phyloP scores from a whole-genome alignment of 2,329 filamentous ascomycete species.

The Huntiella decipiens region DNA sequence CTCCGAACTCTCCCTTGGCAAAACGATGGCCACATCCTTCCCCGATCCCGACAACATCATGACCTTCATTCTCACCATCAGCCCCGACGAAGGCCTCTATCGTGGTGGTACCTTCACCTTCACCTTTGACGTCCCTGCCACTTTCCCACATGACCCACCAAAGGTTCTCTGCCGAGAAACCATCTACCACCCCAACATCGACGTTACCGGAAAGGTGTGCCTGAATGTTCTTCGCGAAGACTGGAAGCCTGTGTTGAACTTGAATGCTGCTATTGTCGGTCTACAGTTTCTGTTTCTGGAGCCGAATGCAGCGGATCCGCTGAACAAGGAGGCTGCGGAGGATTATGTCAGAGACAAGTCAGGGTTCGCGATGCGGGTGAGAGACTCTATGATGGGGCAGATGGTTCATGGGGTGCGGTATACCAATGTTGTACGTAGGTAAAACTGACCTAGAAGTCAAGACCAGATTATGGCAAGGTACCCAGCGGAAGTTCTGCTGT shows the following conservation, averaged over 20 bases:
- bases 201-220: conserved; percentile 93
- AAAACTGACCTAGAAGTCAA: too few species aligned
- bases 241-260: conserved; percentile 95
- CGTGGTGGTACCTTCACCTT: conserved; percentile 76
- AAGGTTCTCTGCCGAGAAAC: conserved; percentile 96
- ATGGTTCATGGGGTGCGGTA: neutral
- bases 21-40: conserved; percentile 66
- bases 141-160: conserved; percentile 91
- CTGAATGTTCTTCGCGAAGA: conserved; percentile 93
- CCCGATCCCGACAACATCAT: conserved; percentile 71
- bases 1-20: conserved; percentile 58
- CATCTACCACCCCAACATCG: conserved; percentile 98
- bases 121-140: conserved; percentile 78
- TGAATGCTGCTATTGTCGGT: conserved; percentile 92
- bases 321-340: conserved; percentile 95
- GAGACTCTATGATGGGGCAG: conserved; percentile 53
- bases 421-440: neutral
- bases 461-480: too few species aligned
- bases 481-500: too few species aligned
- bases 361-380: conserved; percentile 78
- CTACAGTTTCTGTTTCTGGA: conserved; percentile 94
- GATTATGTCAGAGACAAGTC: conserved; percentile 75
- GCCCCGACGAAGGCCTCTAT: conserved; percentile 77
- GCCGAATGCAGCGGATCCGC: conserved; percentile 88
- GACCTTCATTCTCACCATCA: conserved; percentile 64